Percentiles rank a stretch among this genome's conserved stretches.
Evolutionary conservation across 2,329 filamentous ascomycete species (phyloP).

Genomic region (Alternaria atra): DNA sequence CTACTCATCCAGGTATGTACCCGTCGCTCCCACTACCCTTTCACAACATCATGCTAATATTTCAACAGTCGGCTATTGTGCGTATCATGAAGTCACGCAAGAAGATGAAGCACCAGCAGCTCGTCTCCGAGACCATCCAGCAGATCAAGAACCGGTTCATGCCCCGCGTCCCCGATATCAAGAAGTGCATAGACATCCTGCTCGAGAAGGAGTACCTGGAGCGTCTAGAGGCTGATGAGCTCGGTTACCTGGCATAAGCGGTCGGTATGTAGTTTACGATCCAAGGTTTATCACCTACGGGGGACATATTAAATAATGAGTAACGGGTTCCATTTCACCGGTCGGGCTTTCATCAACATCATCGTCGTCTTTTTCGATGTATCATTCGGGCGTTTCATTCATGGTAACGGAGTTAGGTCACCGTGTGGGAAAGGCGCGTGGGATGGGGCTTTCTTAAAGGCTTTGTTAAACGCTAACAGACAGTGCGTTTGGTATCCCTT

Average conservation of each 20-base stretch:
- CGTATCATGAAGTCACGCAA: constrained; percentile 99
- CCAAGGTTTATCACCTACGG: not conserved
- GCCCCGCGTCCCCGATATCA: constrained; percentile 94
- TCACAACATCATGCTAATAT: constrained; percentile 39
- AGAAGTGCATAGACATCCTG: constrained; percentile 98
- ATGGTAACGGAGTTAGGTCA: constrained; percentile 2
- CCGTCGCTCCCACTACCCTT: not conserved
- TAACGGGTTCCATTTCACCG: constrained; percentile 13
- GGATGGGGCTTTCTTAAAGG: not conserved
- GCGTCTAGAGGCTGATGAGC: constrained; percentile 90
- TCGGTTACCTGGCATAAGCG: constrained; percentile 86
- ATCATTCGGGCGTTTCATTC: constrained; percentile 15
- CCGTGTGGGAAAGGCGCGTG: not conserved
- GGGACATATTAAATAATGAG: constrained; percentile 12
- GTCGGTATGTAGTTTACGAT: not conserved
- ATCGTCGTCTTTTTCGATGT: constrained; percentile 6
- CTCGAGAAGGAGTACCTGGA: constrained; percentile 99
- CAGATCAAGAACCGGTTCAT: constrained; percentile 94
- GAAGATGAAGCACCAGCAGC: constrained; percentile 95
- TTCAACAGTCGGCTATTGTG: constrained; percentile 87
- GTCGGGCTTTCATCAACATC: constrained; percentile 12
- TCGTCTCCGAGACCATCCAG: constrained; percentile 93
- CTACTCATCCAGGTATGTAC: constrained; percentile 88
- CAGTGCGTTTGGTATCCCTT: not conserved
- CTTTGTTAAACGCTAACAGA: not conserved